Conservation (phyloP, 192 early-diverging fungal genomes). For the Podochytrium sp. region DNA sequence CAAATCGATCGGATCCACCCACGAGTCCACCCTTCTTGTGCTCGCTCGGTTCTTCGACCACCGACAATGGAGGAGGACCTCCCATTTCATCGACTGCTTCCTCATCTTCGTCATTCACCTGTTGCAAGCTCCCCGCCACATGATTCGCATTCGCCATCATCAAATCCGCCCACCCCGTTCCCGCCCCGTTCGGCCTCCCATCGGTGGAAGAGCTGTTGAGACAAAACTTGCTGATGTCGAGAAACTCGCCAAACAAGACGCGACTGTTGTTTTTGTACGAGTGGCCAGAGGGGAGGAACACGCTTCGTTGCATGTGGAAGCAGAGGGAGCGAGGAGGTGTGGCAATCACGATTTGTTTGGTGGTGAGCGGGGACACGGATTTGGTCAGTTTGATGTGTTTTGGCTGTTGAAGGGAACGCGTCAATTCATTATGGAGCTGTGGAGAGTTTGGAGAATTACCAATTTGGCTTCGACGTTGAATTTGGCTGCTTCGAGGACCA, state of each 20-base stretch:
- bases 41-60: background rate
- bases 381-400: background rate
- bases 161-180: slow-evolving; percentile 18
- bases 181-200: slow-evolving; percentile 40
- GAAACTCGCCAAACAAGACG: slow-evolving; percentile 68
- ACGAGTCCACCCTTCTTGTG: background rate
- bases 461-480: slow-evolving; percentile 38
- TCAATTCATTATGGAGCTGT: too few relatives aligned
- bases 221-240: slow-evolving; percentile 80
- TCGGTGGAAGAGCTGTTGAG: too few relatives aligned
- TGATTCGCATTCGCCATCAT: slow-evolving; percentile 10
- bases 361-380: slow-evolving; percentile 40
- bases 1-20: background rate
- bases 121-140: too few relatives aligned
- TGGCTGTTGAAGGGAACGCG: slow-evolving; percentile 21
- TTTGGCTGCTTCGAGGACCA: slow-evolving; percentile 24
- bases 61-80: slow-evolving; percentile 1
- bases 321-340: slow-evolving; percentile 79
- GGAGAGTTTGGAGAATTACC: too few relatives aligned
- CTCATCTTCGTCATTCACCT: too few relatives aligned
- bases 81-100: background rate
- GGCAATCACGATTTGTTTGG: slow-evolving; percentile 86
- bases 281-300: slow-evolving; percentile 71
- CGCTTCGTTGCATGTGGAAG: slow-evolving; percentile 84
- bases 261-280: slow-evolving; percentile 78